Percentiles rank a stretch among this genome's conserved stretches.
phyloP scores from a whole-genome alignment of 2,329 filamentous ascomycete species.

The Cryphonectria parasitica region DNA sequence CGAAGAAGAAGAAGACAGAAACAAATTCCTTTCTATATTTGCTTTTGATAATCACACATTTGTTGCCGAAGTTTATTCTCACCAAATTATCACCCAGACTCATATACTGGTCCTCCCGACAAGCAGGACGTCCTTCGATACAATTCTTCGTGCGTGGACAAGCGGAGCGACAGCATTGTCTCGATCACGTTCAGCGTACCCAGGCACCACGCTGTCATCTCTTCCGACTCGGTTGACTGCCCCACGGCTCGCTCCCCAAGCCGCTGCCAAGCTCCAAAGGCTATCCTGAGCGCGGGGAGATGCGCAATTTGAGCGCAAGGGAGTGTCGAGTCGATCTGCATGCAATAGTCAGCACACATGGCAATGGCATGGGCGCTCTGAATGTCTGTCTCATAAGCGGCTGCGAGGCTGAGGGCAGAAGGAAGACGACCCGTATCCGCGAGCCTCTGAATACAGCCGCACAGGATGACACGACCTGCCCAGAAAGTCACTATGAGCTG shows the following conservation, averaged over 20 bases:
- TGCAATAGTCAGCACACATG: conserved; percentile 1
- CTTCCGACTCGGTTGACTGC: background rate
- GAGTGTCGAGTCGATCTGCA: conserved; percentile 3
- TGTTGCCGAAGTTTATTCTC: background rate
- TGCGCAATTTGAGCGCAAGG: conserved; percentile 3
- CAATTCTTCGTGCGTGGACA: conserved; percentile 1
- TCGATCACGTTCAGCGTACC: background rate
- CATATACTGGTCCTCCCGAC: conserved; percentile 3
- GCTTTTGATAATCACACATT: background rate
- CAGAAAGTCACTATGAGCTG: background rate
- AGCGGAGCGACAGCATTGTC: conserved; percentile 1
- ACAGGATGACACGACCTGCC: conserved; percentile 1
- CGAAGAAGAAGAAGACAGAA: background rate
- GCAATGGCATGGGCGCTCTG: conserved; percentile 1
- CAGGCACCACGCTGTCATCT: conserved; percentile 4
- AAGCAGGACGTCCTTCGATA: conserved; percentile 5
- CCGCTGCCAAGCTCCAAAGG: conserved; percentile 5
- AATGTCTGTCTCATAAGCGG: background rate
- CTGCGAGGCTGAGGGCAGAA: background rate
- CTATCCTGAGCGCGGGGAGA: background rate
- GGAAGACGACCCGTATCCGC: background rate
- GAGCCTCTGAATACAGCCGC: conserved; percentile 5
- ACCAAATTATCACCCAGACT: background rate
- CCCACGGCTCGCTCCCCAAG: background rate
- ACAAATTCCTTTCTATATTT: background rate